Conservation (phyloP, 164 flowering plant genomes). For the Vitis rupestris region DNA sequence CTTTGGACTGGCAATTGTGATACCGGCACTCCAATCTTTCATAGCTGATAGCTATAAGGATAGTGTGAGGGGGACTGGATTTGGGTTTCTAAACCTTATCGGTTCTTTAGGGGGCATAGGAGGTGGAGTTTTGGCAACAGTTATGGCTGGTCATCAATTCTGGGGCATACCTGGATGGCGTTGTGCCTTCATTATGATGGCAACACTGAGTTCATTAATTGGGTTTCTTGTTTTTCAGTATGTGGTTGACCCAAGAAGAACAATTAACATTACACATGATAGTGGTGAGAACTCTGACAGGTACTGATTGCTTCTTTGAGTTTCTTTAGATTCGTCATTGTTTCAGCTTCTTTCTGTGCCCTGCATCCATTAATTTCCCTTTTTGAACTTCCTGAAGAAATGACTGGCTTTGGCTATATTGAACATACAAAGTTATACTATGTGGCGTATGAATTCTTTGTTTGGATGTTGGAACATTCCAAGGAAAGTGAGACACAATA, state of each 20-base stretch:
- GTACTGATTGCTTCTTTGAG: conserved; percentile 29
- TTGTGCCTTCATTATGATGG: conserved; percentile 80
- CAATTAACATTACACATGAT: conserved; percentile 8
- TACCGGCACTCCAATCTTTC: conserved; percentile 93
- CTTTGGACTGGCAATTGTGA: conserved; percentile 94
- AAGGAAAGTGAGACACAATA: no score
- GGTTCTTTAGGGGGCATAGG: conserved; percentile 91
- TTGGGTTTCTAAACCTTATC: conserved; percentile 72
- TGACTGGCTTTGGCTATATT: no score
- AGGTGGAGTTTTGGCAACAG: conserved; percentile 86
- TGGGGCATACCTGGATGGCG: conserved; percentile 91
- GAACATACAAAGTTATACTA: no score
- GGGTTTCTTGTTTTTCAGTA: conserved; percentile 73
- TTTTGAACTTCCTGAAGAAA: no score
- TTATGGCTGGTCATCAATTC: conserved; percentile 82
- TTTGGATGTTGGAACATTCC: no score
- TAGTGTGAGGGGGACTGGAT: conserved; percentile 83
- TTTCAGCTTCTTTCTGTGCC: neutral
- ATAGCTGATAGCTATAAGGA: conserved; percentile 90
- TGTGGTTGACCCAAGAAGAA: conserved; percentile 78
- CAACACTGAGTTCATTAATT: conserved; percentile 66
- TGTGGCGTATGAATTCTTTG: no score
- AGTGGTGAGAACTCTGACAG: conserved; percentile 36
- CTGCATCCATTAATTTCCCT: no score
- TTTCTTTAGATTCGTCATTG: conserved; percentile 1